Percentiles rank a stretch among this genome's conserved stretches.
These are phyloP conservation scores for Lojkania enalia DNA, from an alignment of 2,329 filamentous ascomycete genomes.

Conservation along the genomic window DNA sequence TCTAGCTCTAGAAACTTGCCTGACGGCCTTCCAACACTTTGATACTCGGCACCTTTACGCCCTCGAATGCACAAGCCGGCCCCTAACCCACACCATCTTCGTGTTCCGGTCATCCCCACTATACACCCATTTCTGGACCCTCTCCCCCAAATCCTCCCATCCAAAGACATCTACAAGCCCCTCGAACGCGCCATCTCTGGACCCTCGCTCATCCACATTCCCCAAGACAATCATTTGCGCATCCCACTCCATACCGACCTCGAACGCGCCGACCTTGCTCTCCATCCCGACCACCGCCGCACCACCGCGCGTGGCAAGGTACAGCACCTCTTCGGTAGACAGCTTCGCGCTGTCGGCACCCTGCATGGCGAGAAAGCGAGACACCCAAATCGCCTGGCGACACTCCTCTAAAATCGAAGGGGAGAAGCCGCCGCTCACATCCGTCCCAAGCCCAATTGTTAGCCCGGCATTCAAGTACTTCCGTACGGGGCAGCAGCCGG, in stretches of 20 bases:
- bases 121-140: slow-evolving; percentile 91
- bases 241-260: slow-evolving; percentile 87
- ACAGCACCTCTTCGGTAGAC: slow-evolving; percentile 82
- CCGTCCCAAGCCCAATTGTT: slow-evolving; percentile 83
- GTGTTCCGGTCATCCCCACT: slow-evolving; percentile 93
- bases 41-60: too few relatives aligned
- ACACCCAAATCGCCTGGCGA: slow-evolving; percentile 78
- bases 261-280: slow-evolving; percentile 75
- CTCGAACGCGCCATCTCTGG: slow-evolving; percentile 46
- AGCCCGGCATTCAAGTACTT: slow-evolving; percentile 74
- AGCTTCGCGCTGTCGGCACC: slow-evolving; percentile 61
- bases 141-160: slow-evolving; percentile 85
- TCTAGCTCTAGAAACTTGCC: not conserved
- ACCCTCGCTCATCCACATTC: slow-evolving; percentile 32
- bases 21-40: not conserved
- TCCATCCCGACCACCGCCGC: slow-evolving; percentile 78
- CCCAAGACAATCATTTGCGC: slow-evolving; percentile 77
- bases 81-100: slow-evolving; percentile 84
- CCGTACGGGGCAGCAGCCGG: slow-evolving; percentile 75
- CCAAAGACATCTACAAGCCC: slow-evolving; percentile 87
- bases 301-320: slow-evolving; percentile 84
- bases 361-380: slow-evolving; percentile 68
- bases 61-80: slow-evolving; percentile 81
- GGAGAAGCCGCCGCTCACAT: slow-evolving; percentile 86
- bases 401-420: slow-evolving; percentile 81